phyloP scores from a whole-genome alignment of 306 rosid genomes.

The Castanea crenata region DNA sequence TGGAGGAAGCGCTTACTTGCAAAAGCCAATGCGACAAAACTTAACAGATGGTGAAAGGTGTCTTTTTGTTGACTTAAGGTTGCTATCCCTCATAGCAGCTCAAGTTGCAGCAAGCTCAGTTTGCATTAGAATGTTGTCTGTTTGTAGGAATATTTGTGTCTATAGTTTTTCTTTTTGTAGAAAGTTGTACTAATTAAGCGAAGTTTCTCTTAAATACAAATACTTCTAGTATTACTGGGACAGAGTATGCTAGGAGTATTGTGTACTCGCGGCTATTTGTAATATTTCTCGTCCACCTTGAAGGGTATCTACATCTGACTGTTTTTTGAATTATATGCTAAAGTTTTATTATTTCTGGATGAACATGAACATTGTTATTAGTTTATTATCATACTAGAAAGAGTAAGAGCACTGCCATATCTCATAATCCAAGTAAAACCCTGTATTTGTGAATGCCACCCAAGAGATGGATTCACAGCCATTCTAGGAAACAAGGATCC shows the following conservation, averaged over 20 bases:
- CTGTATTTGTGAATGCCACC: too few species aligned
- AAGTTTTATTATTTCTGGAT: not conserved
- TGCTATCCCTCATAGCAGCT: slow-evolving; percentile 20
- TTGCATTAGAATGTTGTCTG: slow-evolving; percentile 4
- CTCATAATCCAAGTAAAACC: too few species aligned
- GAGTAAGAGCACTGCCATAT: too few species aligned
- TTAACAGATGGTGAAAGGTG: not conserved
- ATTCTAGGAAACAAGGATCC: too few species aligned
- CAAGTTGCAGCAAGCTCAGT: slow-evolving; percentile 39
- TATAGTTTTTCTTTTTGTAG: slow-evolving; percentile 28
- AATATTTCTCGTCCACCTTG: not conserved
- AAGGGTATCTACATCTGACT: not conserved
- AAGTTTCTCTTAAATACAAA: slow-evolving; percentile 23
- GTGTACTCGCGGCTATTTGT: not conserved
- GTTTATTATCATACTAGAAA: too few species aligned
- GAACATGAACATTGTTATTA: not conserved
- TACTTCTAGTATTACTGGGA: slow-evolving; percentile 17
- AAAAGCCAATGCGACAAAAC: slow-evolving; percentile 11
- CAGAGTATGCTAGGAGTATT: too few species aligned
- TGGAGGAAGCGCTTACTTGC: slow-evolving; percentile 7
- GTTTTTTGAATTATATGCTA: too few species aligned
- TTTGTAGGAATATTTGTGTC: slow-evolving; percentile 17
- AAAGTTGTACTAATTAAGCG: slow-evolving; percentile 25
- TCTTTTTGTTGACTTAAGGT: not conserved
- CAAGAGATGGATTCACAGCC: too few species aligned